These are phyloP conservation scores for Umbelopsis ramanniana DNA, from an alignment of 192 early-diverging fungal species.

Conservation along the genomic window DNA sequence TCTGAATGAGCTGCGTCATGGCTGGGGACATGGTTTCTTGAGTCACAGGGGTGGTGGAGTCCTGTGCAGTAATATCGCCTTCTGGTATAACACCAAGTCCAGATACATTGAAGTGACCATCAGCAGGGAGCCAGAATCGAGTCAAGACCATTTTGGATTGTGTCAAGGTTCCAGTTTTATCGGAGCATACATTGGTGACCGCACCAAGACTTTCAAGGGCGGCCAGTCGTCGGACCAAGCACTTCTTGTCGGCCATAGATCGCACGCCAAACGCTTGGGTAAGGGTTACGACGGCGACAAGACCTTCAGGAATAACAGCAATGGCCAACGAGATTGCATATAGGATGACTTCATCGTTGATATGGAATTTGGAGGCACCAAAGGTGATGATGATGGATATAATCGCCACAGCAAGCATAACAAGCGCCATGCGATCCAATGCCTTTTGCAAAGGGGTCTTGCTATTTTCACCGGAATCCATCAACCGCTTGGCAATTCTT, in stretches of 20 bases:
- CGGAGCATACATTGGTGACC: constrained; percentile 94
- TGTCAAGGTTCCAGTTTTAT: constrained; percentile 94
- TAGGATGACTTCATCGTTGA: constrained; percentile 61
- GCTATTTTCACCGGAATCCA: constrained; percentile 54
- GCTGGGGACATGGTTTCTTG: constrained; percentile 46
- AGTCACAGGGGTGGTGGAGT: constrained; percentile 30
- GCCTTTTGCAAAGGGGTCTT: constrained; percentile 71
- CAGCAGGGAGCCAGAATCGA: constrained; percentile 78
- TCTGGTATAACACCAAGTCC: constrained; percentile 66
- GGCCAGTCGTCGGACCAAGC: constrained; percentile 87
- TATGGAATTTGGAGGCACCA: constrained; percentile 66
- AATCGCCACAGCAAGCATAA: constrained; percentile 74
- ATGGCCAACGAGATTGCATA: constrained; percentile 89
- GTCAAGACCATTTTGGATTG: constrained; percentile 95
- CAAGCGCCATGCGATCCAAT: constrained; percentile 78
- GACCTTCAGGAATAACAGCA: constrained; percentile 94
- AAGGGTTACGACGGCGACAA: constrained; percentile 92
- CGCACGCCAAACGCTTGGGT: constrained; percentile 92
- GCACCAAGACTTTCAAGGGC: constrained; percentile 91
- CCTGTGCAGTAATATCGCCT: constrained; percentile 51
- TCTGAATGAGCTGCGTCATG: constrained; percentile 56
- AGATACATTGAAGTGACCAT: constrained; percentile 70
- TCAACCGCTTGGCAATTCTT: constrained; percentile 83
- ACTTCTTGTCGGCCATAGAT: constrained; percentile 83
- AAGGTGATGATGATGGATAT: constrained; percentile 84